phyloP scores from a whole-genome alignment of 1,284 basidiomycete species.

The Tylopilus orsonianus region DNA sequence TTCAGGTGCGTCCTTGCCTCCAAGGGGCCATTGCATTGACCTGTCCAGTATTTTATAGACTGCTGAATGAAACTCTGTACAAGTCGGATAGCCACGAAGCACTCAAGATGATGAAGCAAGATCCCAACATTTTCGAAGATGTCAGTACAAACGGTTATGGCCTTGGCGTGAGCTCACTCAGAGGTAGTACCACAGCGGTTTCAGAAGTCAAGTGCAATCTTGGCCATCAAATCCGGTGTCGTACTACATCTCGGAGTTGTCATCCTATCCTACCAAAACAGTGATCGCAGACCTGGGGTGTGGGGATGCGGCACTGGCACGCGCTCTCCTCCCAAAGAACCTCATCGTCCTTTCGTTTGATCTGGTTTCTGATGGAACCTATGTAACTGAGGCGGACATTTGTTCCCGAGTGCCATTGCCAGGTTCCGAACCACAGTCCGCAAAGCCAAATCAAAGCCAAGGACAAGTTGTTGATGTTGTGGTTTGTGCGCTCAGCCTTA shows the following conservation, averaged over 20 bases:
- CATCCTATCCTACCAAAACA: slow-evolving; percentile 60
- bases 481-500: slow-evolving; percentile 92
- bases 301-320: slow-evolving; percentile 90
- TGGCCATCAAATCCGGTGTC: slow-evolving; percentile 92
- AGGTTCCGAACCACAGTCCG: slow-evolving; percentile 62
- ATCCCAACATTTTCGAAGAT: slow-evolving; percentile 74
- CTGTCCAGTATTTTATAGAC: slow-evolving; percentile 43
- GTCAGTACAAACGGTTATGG: slow-evolving; percentile 41
- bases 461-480: slow-evolving; percentile 87
- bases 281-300: slow-evolving; percentile 94
- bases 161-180: slow-evolving; percentile 8
- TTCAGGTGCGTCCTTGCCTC: slow-evolving; percentile 60
- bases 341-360: slow-evolving; percentile 79
- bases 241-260: slow-evolving; percentile 65
- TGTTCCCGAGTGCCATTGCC: slow-evolving; percentile 76
- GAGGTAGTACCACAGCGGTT: slow-evolving; percentile 84
- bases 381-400: slow-evolving; percentile 79
- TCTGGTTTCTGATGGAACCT: slow-evolving; percentile 71
- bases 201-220: slow-evolving; percentile 82
- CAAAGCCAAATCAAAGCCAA: slow-evolving; percentile 45
- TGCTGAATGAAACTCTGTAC: slow-evolving; percentile 88
- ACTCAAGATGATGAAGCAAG: slow-evolving; percentile 76
- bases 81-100: slow-evolving; percentile 77
- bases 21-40: slow-evolving; percentile 4
- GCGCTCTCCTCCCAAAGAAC: slow-evolving; percentile 65